phyloP scores from a whole-genome alignment of 148 eudicot species.

The Euryodendron excelsum region DNA sequence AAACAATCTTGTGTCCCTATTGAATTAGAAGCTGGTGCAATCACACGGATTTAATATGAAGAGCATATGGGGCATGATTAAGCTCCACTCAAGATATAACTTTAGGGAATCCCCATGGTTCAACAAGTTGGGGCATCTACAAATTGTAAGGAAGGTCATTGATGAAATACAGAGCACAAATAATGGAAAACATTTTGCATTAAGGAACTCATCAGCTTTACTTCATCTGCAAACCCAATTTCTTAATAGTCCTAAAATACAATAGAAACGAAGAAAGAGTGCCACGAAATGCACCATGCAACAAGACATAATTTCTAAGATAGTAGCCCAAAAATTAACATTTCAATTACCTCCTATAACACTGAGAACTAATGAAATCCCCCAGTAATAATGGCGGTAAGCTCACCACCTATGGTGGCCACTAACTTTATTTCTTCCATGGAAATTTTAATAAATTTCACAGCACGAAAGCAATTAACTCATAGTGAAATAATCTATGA shows the following conservation, averaged over 20 bases:
- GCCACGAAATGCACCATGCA: not conserved
- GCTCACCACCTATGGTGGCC: too few relatives aligned
- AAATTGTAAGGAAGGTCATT: not conserved
- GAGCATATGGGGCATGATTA: too few relatives aligned
- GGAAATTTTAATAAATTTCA: not conserved
- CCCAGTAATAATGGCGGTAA: not conserved
- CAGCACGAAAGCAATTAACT: not conserved
- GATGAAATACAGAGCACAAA: not conserved
- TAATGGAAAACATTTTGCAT: too few relatives aligned
- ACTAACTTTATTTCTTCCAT: not conserved
- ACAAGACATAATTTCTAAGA: not conserved
- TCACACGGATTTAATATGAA: too few relatives aligned
- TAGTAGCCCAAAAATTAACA: not conserved
- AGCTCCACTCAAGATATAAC: not conserved
- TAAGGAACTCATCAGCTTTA: too few relatives aligned
- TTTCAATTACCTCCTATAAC: not conserved
- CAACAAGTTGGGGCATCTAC: not conserved
- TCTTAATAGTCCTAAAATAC: not conserved
- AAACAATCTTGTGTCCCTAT: too few relatives aligned
- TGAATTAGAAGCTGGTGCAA: too few relatives aligned
- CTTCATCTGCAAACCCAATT: not conserved
- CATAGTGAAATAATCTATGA: not conserved
- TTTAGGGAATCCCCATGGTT: not conserved
- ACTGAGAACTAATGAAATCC: not conserved
- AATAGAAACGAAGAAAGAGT: not conserved